These are phyloP conservation scores for Candida maesae DNA, from an alignment of 805 yeast species.

Conservation along the genomic window DNA sequence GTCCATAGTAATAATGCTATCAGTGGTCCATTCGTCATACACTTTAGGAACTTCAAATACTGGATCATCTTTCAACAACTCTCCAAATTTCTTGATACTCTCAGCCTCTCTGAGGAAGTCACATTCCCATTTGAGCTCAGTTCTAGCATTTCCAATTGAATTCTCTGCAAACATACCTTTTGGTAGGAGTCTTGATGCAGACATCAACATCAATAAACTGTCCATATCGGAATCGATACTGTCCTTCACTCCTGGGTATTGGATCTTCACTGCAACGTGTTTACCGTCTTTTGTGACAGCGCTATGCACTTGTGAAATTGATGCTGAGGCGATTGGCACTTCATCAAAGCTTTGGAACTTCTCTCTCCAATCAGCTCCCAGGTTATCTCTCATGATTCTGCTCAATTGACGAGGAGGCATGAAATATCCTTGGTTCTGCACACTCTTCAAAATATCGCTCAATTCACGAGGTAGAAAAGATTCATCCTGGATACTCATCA, in stretches of 20 bases:
- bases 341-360: slow-evolving; percentile 76
- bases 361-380: slow-evolving; percentile 77
- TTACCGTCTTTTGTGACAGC: slow-evolving; percentile 67
- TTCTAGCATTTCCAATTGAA: slow-evolving; percentile 89
- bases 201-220: slow-evolving; percentile 72
- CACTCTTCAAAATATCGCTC: slow-evolving; percentile 73
- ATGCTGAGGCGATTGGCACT: slow-evolving; percentile 93
- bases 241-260: slow-evolving; percentile 94
- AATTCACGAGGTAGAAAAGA: slow-evolving; percentile 80
- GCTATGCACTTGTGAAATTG: slow-evolving; percentile 93
- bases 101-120: slow-evolving; percentile 89
- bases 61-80: slow-evolving; percentile 53
- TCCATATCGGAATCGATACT: slow-evolving; percentile 93
- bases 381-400: slow-evolving; percentile 62
- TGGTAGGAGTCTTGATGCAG: slow-evolving; percentile 85
- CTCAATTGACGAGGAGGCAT: slow-evolving; percentile 94
- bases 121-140: slow-evolving; percentile 96
- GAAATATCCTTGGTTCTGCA: slow-evolving; percentile 92
- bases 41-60: slow-evolving; percentile 81
- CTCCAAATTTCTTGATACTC: slow-evolving; percentile 63
- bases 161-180: slow-evolving; percentile 88
- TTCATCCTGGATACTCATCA: slow-evolving; percentile 92
- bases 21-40: slow-evolving; percentile 70
- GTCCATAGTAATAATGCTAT: slow-evolving; percentile 86
- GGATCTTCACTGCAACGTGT: slow-evolving; percentile 90